Percentiles rank a stretch among this genome's conserved stretches.
These are phyloP conservation scores for Usnea hakonensis DNA, from an alignment of 495 filamentous ascomycete species.

Conservation along the genomic window DNA sequence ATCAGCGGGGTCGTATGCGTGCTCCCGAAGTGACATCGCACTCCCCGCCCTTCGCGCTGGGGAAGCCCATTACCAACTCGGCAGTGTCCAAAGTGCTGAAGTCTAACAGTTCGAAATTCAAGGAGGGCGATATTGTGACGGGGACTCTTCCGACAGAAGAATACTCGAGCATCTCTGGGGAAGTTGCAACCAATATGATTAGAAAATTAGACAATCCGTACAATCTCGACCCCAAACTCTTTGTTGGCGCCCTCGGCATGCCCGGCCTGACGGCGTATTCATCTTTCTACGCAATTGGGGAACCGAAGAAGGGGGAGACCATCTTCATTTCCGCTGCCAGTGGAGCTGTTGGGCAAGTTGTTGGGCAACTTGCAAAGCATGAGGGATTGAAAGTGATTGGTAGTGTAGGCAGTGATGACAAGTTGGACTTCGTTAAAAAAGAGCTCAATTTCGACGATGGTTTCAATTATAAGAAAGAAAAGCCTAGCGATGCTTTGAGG, in stretches of 20 bases:
- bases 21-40: conserved; percentile 52
- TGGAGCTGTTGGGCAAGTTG: conserved; percentile 69
- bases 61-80: conserved; percentile 49
- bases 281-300: conserved; percentile 62
- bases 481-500: conserved; percentile 57
- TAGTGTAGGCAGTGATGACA: conserved; percentile 60
- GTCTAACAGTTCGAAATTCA: conserved; percentile 53
- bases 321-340: conserved; percentile 69
- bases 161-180: conserved; percentile 42
- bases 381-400: conserved; percentile 83
- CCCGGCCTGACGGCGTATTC: conserved; percentile 70
- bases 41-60: conserved; percentile 47
- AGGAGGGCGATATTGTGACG: conserved; percentile 58
- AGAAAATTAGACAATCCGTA: conserved; percentile 52
- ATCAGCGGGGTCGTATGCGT: conserved; percentile 64
- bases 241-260: conserved; percentile 68
- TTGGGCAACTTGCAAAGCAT: conserved; percentile 71
- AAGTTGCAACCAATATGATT: conserved; percentile 24
- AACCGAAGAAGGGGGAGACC: conserved; percentile 73
- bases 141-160: conserved; percentile 55
- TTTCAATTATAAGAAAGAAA: conserved; percentile 74
- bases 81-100: conserved; percentile 57
- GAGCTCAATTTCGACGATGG: conserved; percentile 61
- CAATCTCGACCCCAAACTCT: conserved; percentile 53
- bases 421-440: conserved; percentile 58